Base-by-base conservation (phyloP, 2,329 filamentous ascomycete genomes). In the Fusarium virguliforme region DNA sequence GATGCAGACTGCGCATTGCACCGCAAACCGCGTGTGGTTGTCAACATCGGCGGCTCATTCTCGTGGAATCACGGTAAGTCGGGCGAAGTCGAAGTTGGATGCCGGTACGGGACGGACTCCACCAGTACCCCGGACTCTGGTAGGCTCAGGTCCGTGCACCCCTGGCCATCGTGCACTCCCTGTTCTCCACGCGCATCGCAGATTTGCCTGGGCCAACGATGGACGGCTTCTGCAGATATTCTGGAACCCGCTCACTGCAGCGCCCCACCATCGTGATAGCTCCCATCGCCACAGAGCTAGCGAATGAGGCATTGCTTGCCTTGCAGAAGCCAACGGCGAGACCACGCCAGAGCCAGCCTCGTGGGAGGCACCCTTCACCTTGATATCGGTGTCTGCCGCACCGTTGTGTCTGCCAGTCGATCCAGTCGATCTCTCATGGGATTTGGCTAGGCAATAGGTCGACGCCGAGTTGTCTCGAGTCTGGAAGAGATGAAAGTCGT, bases 221-320 rank as follows among this genome's bases (percentile, higher is more conserved):
- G 54, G 50, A 65, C 24, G 43, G 62, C 63, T 76, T 76, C 72
- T 65, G 68, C 38, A 56, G 71, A 72, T 41, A 65, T 75, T 76
- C 74, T 76, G 74, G 74, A 75, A 75, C 57, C 65, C 67, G 60
- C 28, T 35, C 62, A 41, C 40, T 65, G 60, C 46, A 50, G 37
- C 65, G 66, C 70, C 64, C 70, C 70, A 70, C 60, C 66, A 65
- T 56, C 56, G 65, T 57, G 50, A 65, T 67, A 60, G 59, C 71
- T 70, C 46, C 50, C 15, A 60, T 32, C 18, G 41, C 62, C 35
- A 41, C 41, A 60, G 18, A 32, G 32, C 57, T 38, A 68, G 56
- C 48, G 62, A 60, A 71, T 68, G 50, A 65, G 59, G 37, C 38
- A 57, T 28, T 43, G 54, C 54, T 57, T 57, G 26, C 22, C 54